phyloP scores from a whole-genome alignment of 371 early-diverging fungal species.

The Mucor piriformis region DNA sequence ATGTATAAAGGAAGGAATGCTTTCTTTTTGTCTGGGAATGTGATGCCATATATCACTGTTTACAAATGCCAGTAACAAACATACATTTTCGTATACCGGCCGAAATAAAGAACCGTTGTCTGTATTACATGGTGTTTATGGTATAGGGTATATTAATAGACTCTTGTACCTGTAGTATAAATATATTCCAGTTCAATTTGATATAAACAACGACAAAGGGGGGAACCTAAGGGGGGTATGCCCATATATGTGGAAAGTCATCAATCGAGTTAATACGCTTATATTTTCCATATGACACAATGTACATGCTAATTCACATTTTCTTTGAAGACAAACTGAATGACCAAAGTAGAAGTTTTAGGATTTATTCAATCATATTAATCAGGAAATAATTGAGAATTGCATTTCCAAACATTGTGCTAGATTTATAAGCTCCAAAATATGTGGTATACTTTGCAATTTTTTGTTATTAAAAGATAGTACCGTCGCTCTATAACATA shows the following conservation, averaged over 20 bases:
- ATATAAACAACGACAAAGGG: background rate
- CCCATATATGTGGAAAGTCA: background rate
- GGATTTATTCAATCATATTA: too few species aligned
- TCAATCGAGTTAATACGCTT: background rate
- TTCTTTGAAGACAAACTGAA: too few species aligned
- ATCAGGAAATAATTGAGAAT: too few species aligned
- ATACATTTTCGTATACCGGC: too few species aligned
- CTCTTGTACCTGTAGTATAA: background rate
- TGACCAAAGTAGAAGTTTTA: too few species aligned
- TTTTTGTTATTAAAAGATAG: conserved; percentile 38
- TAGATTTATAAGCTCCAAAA: background rate
- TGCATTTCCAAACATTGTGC: background rate
- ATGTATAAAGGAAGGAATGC: background rate
- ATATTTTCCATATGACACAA: background rate
- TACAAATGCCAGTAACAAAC: too few species aligned
- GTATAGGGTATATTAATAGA: background rate
- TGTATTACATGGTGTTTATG: background rate
- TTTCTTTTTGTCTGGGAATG: background rate
- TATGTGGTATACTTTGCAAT: conserved; percentile 4
- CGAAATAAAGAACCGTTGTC: background rate
- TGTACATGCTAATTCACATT: background rate
- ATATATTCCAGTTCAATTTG: background rate
- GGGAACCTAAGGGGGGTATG: background rate
- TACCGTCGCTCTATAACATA: conserved; percentile 47
- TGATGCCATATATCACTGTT: background rate